A percentile compares a stretch with the other conserved stretches of the same genome.
Evolutionary conservation across 2,329 filamentous ascomycete species (phyloP).

Genomic region (Chaetomiaceae sp.): DNA sequence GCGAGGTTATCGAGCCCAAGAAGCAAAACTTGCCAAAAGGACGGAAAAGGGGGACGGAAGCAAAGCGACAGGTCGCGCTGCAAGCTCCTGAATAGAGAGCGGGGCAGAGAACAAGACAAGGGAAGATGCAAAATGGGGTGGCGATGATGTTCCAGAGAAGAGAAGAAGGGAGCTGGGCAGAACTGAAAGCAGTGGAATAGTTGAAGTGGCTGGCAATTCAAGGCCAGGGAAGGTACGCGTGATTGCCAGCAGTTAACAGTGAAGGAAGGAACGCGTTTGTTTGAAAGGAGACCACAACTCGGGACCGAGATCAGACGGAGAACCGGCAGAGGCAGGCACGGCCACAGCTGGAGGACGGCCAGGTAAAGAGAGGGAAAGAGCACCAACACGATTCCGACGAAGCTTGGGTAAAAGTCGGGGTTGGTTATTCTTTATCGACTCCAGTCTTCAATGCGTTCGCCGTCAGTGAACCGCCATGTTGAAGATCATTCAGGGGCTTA

Average conservation of each 20-base stretch:
- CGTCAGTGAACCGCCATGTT: no score
- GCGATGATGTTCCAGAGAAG: not conserved
- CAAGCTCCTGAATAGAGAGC: conserved; percentile 8
- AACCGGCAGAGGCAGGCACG: no score
- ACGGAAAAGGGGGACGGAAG: conserved; percentile 4
- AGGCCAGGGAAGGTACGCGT: not conserved
- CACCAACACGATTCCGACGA: no score
- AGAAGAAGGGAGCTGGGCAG: not conserved
- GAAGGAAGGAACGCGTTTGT: not conserved
- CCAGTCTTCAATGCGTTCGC: no score
- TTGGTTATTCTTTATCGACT: no score
- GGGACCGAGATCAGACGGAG: no score
- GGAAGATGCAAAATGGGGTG: conserved; percentile 16
- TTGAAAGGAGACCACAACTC: no score
- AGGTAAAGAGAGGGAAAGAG: no score
- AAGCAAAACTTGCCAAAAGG: conserved; percentile 15
- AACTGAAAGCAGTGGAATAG: not conserved
- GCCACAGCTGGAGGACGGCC: no score
- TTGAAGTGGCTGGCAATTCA: no score
- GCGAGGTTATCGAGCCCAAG: conserved; percentile 6
- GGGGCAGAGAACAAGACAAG: conserved; percentile 11
- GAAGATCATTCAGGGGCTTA: no score
- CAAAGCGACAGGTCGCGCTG: conserved; percentile 9
- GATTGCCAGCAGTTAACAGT: not conserved
- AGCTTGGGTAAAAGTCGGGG: no score